Percentiles rank a stretch among this genome's conserved stretches.
Evolutionary conservation across 305 asterid genomes (phyloP).

Genomic region (Ruellia speciosa): DNA sequence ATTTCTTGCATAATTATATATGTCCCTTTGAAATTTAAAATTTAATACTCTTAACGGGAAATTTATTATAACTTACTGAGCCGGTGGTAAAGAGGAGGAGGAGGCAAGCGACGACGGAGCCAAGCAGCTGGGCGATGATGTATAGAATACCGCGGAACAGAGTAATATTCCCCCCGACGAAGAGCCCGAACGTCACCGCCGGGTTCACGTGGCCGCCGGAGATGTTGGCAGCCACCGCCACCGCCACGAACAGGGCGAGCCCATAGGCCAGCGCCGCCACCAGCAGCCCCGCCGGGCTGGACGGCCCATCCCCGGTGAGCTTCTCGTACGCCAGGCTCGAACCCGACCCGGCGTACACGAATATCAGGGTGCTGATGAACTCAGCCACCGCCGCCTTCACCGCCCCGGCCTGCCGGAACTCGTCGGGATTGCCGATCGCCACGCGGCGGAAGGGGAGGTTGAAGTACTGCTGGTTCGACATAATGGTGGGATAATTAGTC

Average conservation of each 20-base stretch:
- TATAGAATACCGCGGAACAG: conserved; percentile 29
- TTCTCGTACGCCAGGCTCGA: conserved; percentile 42
- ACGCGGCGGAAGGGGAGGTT: conserved; percentile 35
- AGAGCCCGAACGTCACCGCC: conserved; percentile 34
- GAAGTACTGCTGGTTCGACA: conserved; percentile 32
- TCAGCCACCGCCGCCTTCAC: conserved; percentile 49
- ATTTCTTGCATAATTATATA: too few relatives aligned
- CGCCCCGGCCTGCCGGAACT: conserved; percentile 41
- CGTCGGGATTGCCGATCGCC: conserved; percentile 36
- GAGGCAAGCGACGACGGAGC: conserved; percentile 25
- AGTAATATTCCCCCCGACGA: conserved; percentile 46
- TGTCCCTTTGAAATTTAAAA: too few relatives aligned
- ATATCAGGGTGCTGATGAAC: conserved; percentile 38
- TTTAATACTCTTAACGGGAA: too few relatives aligned
- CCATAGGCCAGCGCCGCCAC: conserved; percentile 42
- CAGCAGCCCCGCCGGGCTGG: conserved; percentile 34
- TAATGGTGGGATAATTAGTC: background rate
- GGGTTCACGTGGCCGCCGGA: conserved; percentile 60
- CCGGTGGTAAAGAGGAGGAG: conserved; percentile 41
- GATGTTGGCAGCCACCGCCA: conserved; percentile 38
- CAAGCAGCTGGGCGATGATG: conserved; percentile 27
- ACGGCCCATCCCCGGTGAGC: conserved; percentile 24
- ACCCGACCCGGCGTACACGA: conserved; percentile 28
- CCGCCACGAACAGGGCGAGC: conserved; percentile 44
- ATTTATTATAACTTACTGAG: background rate